Conservation (phyloP, 2,329 filamentous ascomycete genomes). For the Hymenotorrendiella dingleyae region DNA sequence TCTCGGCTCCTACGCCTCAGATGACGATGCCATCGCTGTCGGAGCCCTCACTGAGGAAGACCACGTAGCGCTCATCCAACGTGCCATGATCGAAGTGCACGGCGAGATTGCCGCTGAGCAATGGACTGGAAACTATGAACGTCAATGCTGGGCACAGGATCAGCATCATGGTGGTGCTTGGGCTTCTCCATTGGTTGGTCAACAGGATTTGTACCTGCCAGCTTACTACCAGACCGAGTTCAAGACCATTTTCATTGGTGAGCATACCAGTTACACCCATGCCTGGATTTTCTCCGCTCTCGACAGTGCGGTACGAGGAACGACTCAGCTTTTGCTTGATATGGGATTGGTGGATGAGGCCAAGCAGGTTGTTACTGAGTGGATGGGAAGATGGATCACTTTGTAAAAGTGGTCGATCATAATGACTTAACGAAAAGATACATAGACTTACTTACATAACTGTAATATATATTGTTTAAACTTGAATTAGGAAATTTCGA, state of each 20-base stretch:
- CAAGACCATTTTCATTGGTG: constrained; percentile 60
- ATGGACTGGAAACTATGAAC: constrained; percentile 59
- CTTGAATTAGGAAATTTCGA: too few relatives aligned
- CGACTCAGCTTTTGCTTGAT: constrained; percentile 57
- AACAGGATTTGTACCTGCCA: constrained; percentile 65
- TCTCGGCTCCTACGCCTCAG: constrained; percentile 52
- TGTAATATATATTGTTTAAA: too few relatives aligned
- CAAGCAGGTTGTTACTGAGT: constrained; percentile 55
- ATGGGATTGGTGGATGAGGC: constrained; percentile 65
- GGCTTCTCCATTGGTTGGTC: constrained; percentile 53
- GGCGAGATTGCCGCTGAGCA: constrained; percentile 52
- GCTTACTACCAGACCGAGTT: constrained; percentile 65
- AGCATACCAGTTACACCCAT: constrained; percentile 67
- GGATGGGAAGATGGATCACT: constrained; percentile 59
- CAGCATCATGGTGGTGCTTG: constrained; percentile 57
- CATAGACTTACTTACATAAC: too few relatives aligned
- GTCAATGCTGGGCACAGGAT: constrained; percentile 61
- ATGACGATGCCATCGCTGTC: constrained; percentile 37
- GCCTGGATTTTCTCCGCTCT: constrained; percentile 64
- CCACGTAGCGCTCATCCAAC: constrained; percentile 57
- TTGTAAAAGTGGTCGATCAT: too few relatives aligned
- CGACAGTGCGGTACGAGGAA: constrained; percentile 61
- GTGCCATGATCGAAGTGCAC: constrained; percentile 64
- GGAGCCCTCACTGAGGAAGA: constrained; percentile 47
- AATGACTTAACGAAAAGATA: too few relatives aligned